Evolutionary conservation across 768 basidiomycete species (phyloP).

Genomic region (Leccinellum albellum): DNA sequence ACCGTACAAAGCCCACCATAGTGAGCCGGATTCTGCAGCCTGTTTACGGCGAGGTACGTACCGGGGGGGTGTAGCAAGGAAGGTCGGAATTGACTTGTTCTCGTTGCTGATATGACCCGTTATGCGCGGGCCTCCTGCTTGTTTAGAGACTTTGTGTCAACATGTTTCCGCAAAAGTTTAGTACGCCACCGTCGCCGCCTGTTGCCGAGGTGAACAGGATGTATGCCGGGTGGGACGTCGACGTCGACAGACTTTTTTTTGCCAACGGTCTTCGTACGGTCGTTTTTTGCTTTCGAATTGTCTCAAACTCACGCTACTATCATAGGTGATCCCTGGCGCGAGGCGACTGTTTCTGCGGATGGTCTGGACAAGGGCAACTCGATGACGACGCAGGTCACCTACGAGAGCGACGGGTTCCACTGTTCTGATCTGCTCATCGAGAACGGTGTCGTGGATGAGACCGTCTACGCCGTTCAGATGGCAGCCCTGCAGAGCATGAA

Average conservation of each 20-base stretch:
- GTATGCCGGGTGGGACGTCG: not conserved
- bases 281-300: not conserved
- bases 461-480: not conserved
- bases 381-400: not conserved
- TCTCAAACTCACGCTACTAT: not conserved
- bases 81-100: not conserved
- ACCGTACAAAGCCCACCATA: not conserved
- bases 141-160: not conserved
- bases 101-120: not conserved
- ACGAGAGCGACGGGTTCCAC: not conserved
- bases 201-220: not conserved
- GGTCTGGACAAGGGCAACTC: conserved; percentile 31
- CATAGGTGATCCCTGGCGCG: conserved; percentile 70
- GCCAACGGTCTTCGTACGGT: not conserved
- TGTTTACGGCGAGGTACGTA: not conserved
- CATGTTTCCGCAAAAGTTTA: not conserved
- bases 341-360: conserved; percentile 62
- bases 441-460: not conserved
- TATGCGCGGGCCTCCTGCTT: no score
- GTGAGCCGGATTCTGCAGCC: not conserved
- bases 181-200: not conserved
- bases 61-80: not conserved
- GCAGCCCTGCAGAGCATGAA: not conserved
- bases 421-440: not conserved
- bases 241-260: not conserved